These are phyloP conservation scores for Dothideomycetidae sp. DNA, from an alignment of 2,329 filamentous ascomycete genomes.

Conservation along the genomic window DNA sequence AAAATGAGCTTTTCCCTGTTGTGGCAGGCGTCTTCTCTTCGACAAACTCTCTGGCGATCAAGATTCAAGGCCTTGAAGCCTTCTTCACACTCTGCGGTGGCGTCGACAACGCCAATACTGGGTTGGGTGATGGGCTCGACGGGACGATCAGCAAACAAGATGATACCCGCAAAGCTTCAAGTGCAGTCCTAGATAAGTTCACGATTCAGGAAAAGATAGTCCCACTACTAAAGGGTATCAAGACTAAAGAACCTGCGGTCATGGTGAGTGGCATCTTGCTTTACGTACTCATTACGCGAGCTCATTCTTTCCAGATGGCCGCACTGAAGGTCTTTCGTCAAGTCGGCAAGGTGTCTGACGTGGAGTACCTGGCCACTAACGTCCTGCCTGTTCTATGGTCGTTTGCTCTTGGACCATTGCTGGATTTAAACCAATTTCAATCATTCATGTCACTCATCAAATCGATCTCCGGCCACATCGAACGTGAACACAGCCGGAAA, in stretches of 20 bases:
- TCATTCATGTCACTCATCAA: constrained; percentile 84
- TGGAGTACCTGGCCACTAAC: constrained; percentile 84
- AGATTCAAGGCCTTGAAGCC: constrained; percentile 79
- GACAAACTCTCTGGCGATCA: constrained; percentile 87
- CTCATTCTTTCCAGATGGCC: constrained; percentile 58
- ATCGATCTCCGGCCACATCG: constrained; percentile 60
- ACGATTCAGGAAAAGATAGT: constrained; percentile 97
- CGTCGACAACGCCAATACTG: constrained; percentile 31
- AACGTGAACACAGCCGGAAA: constrained; percentile 78
- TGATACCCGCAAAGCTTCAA: constrained; percentile 37
- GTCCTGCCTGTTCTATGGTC: constrained; percentile 80
- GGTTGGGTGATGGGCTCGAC: constrained; percentile 57
- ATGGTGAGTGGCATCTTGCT: constrained; percentile 44
- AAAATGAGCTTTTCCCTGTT: constrained; percentile 89
- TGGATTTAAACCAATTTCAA: constrained; percentile 75
- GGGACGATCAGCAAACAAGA: constrained; percentile 44
- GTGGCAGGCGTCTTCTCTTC: constrained; percentile 82
- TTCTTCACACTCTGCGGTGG: constrained; percentile 85
- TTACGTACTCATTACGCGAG: too few species aligned
- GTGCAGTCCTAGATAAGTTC: constrained; percentile 83
- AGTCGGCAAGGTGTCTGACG: constrained; percentile 67
- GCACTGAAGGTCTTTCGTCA: constrained; percentile 72
- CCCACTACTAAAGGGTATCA: constrained; percentile 79
- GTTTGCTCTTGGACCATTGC: constrained; percentile 78
- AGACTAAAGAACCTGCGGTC: constrained; percentile 93